Evolutionary conservation across 2,329 filamentous ascomycete species (phyloP).

Genomic region (Chaetothyriales sp.): DNA sequence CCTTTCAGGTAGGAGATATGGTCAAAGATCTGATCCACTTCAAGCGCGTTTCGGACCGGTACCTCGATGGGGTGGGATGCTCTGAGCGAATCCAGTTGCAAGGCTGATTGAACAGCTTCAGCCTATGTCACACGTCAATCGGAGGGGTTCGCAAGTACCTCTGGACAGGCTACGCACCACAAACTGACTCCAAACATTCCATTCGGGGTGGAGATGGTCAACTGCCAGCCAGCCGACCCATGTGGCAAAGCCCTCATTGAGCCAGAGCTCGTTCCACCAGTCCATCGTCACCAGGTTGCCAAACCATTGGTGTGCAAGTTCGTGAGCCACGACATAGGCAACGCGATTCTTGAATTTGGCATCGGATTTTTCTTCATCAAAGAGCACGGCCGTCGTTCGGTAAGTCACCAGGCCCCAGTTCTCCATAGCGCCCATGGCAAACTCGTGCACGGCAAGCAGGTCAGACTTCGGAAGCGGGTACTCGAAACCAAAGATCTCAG

Average conservation of each 20-base stretch:
- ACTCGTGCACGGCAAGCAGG: constrained; percentile 81
- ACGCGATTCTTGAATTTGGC: constrained; percentile 83
- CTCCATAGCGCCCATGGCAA: constrained; percentile 76
- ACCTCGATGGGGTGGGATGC: constrained; percentile 95
- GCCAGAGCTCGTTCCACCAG: constrained; percentile 89
- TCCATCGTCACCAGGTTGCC: constrained; percentile 89
- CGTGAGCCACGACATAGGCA: constrained; percentile 95
- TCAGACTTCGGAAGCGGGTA: constrained; percentile 90
- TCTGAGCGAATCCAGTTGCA: constrained; percentile 75
- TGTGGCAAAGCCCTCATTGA: constrained; percentile 93
- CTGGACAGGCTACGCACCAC: constrained; percentile 50
- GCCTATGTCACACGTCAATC: constrained; percentile 40
- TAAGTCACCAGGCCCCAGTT: constrained; percentile 97
- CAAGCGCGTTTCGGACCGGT: constrained; percentile 79
- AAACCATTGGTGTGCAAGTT: constrained; percentile 93
- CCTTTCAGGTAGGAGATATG: constrained; percentile 94
- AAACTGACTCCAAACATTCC: constrained; percentile 96
- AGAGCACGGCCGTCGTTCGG: constrained; percentile 87
- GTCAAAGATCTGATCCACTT: constrained; percentile 97
- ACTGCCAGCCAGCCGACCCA: constrained; percentile 95
- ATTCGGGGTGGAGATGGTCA: constrained; percentile 86
- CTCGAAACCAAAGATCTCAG: constrained; percentile 80
- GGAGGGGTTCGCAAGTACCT: constrained; percentile 37
- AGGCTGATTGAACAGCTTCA: constrained; percentile 85
- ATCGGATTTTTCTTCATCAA: constrained; percentile 83